Base-by-base conservation (phyloP, 768 basidiomycete genomes). In the Tricholoma terreum region DNA sequence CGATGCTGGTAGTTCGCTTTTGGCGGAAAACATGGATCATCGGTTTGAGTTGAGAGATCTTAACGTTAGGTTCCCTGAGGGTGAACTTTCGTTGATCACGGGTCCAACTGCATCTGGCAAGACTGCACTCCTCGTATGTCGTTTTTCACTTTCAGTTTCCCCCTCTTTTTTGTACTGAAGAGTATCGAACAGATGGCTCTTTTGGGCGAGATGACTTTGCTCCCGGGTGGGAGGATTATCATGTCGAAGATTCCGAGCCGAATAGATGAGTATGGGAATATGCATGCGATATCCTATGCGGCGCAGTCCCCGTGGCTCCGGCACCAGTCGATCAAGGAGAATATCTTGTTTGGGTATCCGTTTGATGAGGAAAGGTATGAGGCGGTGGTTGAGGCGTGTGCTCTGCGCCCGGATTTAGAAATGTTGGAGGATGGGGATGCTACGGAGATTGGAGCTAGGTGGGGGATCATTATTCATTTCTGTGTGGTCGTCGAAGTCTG, bases 31-130 rank as follows among this genome's bases (percentile, higher is more conserved):
- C n/a, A 66, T 62, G 33, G 83, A 85, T 38, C 76, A 78, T 38
- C 73, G 75, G 11, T 94, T 92, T 64, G 85, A 88, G 68, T 72
- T 94, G 34, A 71, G 70, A 52, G 86, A 93, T 66, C 74, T 93
- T 34, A 75, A 77, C 30, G 73, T 94, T 31, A 66, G 75, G 46
- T 94, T 94, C 74, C 91, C 92, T 0, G 79, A 86, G 34, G 84
- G 87, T 9, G 67, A 84, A 67, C 71, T 94, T 15, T 84, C 88
- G 0, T 72, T 94, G 6, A 76, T 94, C 53, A 87, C 86, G 19
- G 89, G 88, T 1, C 89, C 90, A 0, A 92, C 90, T 5, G 92
- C 90, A 4, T 84, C 84, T 40, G 92, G 92, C 1, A 94, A 94
- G 74, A 90, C 87, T 0, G 90, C 91, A 0, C 70, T 92, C 1